A percentile compares a stretch with the other conserved stretches of the same genome.
phyloP scores from a whole-genome alignment of 2,329 filamentous ascomycete genomes.

The Alternaria dauci region DNA sequence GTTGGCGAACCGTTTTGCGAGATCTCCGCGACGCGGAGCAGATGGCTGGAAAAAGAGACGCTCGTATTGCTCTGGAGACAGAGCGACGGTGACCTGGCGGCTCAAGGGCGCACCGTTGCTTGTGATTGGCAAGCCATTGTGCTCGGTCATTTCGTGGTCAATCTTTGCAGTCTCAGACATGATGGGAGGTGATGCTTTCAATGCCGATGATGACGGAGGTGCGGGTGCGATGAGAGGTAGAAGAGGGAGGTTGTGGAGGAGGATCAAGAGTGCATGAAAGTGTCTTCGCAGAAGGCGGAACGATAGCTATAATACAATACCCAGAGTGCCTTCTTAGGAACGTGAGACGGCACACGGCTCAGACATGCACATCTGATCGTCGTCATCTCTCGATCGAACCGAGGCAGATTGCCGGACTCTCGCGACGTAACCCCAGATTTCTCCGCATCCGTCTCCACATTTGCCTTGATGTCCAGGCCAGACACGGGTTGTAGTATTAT shows the following conservation, averaged over 20 bases:
- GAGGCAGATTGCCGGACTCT: constrained; percentile 10
- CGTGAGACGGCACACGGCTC: not conserved
- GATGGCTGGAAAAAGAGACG: constrained; percentile 37
- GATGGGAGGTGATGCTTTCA: not conserved
- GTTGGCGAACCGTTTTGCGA: constrained; percentile 32
- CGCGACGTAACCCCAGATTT: constrained; percentile 7
- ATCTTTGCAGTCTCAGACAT: constrained; percentile 26
- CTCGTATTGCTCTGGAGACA: constrained; percentile 33
- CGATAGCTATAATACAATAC: not conserved
- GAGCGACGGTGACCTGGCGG: constrained; percentile 30
- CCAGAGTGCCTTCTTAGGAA: not conserved
- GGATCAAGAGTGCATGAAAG: not conserved
- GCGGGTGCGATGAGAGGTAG: not conserved
- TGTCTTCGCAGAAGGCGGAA: not conserved
- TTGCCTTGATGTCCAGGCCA: not conserved
- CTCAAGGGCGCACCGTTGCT: constrained; percentile 21
- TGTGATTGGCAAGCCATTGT: constrained; percentile 16
- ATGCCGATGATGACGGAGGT: not conserved
- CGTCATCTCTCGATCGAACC: constrained; percentile 14
- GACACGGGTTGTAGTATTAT: not conserved
- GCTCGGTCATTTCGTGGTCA: constrained; percentile 28
- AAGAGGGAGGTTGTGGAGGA: not conserved
- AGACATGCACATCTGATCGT: not conserved
- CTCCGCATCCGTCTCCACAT: constrained; percentile 2
- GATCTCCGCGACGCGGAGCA: constrained; percentile 28